A percentile compares a stretch with the other conserved stretches of the same genome.
These are phyloP conservation scores for Astragalus glycyphyllos DNA, from an alignment of 306 rosid genomes.

Conservation along the genomic window DNA sequence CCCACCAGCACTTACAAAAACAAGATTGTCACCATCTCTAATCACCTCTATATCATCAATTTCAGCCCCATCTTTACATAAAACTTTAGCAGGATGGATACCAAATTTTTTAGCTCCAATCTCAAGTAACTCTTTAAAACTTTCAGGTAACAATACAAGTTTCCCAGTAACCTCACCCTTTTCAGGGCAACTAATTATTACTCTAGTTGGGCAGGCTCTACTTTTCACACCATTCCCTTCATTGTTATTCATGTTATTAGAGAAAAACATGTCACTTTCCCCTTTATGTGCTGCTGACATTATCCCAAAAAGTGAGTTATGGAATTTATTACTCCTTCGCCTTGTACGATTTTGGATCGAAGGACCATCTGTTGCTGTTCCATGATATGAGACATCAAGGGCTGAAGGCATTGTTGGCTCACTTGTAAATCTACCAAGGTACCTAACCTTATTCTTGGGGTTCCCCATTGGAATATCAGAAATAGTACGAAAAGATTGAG, in stretches of 20 bases:
- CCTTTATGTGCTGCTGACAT: constrained; percentile 71
- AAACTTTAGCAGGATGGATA: constrained; percentile 48
- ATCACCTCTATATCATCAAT: constrained; percentile 79
- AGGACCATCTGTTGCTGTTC: constrained; percentile 46
- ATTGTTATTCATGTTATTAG: constrained; percentile 26
- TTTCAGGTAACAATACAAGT: constrained; percentile 75
- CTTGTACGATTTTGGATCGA: constrained; percentile 61
- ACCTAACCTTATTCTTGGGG: constrained; percentile 38
- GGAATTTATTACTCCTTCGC: constrained; percentile 66
- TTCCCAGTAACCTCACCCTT: constrained; percentile 64
- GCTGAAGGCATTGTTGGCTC: constrained; percentile 72
- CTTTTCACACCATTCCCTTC: constrained; percentile 38
- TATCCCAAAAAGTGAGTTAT: constrained; percentile 81
- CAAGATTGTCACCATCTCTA: constrained; percentile 86
- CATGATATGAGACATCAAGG: constrained; percentile 49
- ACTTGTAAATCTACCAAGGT: constrained; percentile 70
- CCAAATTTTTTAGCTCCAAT: constrained; percentile 76
- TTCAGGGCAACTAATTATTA: constrained; percentile 74
- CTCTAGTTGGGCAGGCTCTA: constrained; percentile 51
- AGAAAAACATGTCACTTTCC: constrained; percentile 51
- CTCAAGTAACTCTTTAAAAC: constrained; percentile 67
- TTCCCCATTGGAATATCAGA: constrained; percentile 43
- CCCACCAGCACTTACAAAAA: constrained; percentile 49
- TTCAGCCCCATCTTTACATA: constrained; percentile 72
- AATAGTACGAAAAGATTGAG: constrained; percentile 42